Base-by-base conservation (phyloP, 2,329 filamentous ascomycete genomes). In the Trichoderma guizhouense region DNA sequence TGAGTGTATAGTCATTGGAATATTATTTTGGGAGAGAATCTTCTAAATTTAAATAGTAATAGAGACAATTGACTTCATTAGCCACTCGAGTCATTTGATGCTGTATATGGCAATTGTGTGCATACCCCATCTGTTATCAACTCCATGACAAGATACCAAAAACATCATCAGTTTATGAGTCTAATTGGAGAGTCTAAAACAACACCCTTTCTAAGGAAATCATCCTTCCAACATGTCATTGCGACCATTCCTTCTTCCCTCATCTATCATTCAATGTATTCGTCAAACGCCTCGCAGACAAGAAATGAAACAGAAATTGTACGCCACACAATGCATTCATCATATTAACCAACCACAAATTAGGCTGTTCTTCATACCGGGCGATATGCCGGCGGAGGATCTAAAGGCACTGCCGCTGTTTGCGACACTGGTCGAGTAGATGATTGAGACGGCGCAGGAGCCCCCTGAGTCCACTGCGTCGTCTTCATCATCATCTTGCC, bases 401-500 rank as follows among this genome's bases (percentile, higher is more conserved):
- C 65, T 24, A 69, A 51, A 43, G 71, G 28, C 36, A 32, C 72
- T 58, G 64, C 69, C 6, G 71, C 71, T 28, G 74, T 71, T 24
- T 70, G 65, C 34, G 63, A 21, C 21, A 72, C 18, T 14, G 63
- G 66, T 36, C 71, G 66, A 21, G 61, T 28, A 32, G 70, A 32
- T 18, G 7, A 74, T 18, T 72, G 72, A n/a, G 47, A 2, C 11
- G 21, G 47, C 47, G 21, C 47, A 53, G 47, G 2, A 53, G 60
- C 53, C 7, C 55, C 64, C 62, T 73, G 72, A 39, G 77, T 73
- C 82, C 82, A 84, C 65, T 78, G 74, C 14, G 81, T 79, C 34
- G 87, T 83, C 80, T 87, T 89, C 39, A 81, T 78, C 77, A 92
- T 86, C 85, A 95, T 90, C 78, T 88, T 90, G 24, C 86, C 83